Evolutionary conservation across 805 yeast genomes (phyloP), one percentile per base, ranked within the genome.

Genomic region (Metschnikowia amazonensis): DNA sequence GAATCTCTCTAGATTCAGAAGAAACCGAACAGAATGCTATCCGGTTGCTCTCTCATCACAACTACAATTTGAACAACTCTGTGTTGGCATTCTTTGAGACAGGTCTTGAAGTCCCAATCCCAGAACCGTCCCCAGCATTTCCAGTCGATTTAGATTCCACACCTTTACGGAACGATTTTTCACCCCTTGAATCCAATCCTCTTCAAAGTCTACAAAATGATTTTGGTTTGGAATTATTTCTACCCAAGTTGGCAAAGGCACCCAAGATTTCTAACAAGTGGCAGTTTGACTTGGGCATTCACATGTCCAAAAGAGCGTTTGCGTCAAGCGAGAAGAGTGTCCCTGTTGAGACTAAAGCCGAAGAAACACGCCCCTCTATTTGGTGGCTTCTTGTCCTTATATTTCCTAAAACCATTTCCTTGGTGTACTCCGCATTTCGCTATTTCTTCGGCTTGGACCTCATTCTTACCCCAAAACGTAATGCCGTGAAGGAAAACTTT

Each of bases 11-110:
- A 13, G 54, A 51, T n/a, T 52, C 49, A 1, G 49, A 44, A 5
- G 56, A 48, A 5, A 45, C 38, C 10, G 28, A 36, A 29, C 23
- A 39, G 9, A 54, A 47, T 18, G 52, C 53, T 3, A 36, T 46
- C 11, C 48, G 53, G 8, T 41, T 54, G n/a, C 54, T 54, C 9
- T 11, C 46, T 3, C 46, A 46, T 31, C 47, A 52, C 40, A 37
- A 79, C 40, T 81, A 82, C 82, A 75, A 82, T 55, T 57, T 84
- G 41, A 86, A 83, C 54, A 67, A 74, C 35, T 80, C 89, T 1
- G 62, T 82, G 27, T 75, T 83, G 3, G 71, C 79, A 42, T 84
- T 73, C 59, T 82, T 82, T 57, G 90, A 84, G 53, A 45, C 55
- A 4, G 72, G 72, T n/a, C 66, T 70, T 45, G 66, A 62, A 1